These are phyloP conservation scores for Alternaria postmessia DNA, from an alignment of 2,329 filamentous ascomycete genomes.

Conservation along the genomic window DNA sequence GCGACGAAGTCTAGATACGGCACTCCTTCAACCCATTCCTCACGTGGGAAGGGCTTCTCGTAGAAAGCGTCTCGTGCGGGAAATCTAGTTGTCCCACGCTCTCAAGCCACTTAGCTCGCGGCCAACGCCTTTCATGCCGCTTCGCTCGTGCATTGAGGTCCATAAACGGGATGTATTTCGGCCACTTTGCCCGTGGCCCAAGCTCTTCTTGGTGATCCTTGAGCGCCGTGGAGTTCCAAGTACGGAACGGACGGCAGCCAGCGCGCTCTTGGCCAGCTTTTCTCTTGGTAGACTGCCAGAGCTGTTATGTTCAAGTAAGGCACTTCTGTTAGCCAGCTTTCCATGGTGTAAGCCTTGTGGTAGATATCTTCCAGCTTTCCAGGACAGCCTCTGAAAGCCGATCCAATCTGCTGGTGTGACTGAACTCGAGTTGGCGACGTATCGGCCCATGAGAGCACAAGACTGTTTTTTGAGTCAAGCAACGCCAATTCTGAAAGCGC, in stretches of 20 bases:
- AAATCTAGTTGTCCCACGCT: background rate
- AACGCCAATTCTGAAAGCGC: background rate
- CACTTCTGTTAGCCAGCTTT: background rate
- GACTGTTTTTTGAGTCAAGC: background rate
- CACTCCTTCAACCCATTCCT: background rate
- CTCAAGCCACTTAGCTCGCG: background rate
- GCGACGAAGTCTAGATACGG: background rate
- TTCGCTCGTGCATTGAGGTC: background rate
- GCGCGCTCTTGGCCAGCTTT: background rate
- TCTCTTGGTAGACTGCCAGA: background rate
- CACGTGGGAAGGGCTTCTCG: background rate
- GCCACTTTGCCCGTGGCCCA: background rate
- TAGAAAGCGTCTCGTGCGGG: background rate
- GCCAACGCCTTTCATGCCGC: background rate
- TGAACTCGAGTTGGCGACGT: background rate
- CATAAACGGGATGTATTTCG: background rate
- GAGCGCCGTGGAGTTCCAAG: background rate
- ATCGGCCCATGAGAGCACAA: background rate
- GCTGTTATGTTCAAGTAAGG: slow-evolving; percentile 1
- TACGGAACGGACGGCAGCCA: background rate
- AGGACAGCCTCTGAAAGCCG: background rate
- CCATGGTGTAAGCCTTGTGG: background rate
- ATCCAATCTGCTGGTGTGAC: slow-evolving; percentile 6
- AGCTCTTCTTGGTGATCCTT: background rate
- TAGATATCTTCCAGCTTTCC: background rate